A percentile compares a stretch with the other conserved stretches of the same genome.
phyloP scores from a whole-genome alignment of 495 filamentous ascomycete genomes.

The Lentithecium fluviatile region DNA sequence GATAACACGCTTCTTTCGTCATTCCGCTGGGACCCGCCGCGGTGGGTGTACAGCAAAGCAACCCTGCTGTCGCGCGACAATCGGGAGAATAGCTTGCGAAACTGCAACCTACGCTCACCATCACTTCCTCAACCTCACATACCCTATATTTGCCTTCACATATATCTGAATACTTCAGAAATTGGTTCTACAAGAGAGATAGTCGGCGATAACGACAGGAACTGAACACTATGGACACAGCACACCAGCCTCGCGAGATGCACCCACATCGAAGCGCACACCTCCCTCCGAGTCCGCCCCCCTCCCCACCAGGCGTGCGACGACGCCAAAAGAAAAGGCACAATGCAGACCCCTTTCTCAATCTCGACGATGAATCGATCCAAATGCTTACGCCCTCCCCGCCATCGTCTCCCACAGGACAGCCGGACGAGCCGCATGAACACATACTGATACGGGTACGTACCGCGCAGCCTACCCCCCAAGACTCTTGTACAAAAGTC shows the following conservation, averaged over 20 bases:
- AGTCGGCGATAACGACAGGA: not conserved
- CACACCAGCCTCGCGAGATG: no score
- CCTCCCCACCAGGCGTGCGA: slow-evolving; percentile 20
- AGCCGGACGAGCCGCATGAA: slow-evolving; percentile 13
- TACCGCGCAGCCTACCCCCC: not conserved
- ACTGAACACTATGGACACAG: no score
- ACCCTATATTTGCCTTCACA: no score
- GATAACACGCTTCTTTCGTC: no score
- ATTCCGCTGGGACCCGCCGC: no score
- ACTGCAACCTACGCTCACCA: no score
- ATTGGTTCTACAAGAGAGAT: no score
- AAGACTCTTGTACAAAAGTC: slow-evolving; percentile 1
- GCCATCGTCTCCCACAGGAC: slow-evolving; percentile 4
- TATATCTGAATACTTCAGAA: no score
- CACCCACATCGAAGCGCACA: not conserved
- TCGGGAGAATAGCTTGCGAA: no score
- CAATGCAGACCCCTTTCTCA: slow-evolving; percentile 27
- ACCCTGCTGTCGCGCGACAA: no score
- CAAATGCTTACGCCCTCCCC: slow-evolving; percentile 2
- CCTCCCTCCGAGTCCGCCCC: slow-evolving; percentile 26
- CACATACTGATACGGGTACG: slow-evolving; percentile 10
- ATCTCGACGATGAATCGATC: slow-evolving; percentile 6
- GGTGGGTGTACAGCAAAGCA: no score
- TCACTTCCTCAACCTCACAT: no score
- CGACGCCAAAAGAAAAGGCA: slow-evolving; percentile 23